These are phyloP conservation scores for Candida anglica DNA, from an alignment of 805 yeast genomes.

Conservation along the genomic window DNA sequence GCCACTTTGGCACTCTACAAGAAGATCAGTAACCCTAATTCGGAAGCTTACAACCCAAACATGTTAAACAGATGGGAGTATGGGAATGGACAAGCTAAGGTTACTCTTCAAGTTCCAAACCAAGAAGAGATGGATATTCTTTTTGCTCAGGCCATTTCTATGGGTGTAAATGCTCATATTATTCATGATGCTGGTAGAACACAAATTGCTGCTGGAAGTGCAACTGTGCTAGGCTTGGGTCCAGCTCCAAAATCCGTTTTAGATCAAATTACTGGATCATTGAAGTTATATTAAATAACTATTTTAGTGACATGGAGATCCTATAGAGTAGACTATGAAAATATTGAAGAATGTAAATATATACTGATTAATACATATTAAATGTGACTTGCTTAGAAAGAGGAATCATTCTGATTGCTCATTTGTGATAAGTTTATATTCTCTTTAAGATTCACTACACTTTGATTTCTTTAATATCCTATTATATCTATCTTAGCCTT, in stretches of 20 bases:
- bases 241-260: conserved; percentile 86
- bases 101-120: conserved; percentile 71
- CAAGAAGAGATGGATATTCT: conserved; percentile 71
- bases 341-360: neutral
- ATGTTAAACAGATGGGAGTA: conserved; percentile 74
- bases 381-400: neutral
- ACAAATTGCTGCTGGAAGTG: conserved; percentile 92
- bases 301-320: too few relatives aligned
- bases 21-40: conserved; percentile 49
- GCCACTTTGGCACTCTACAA: conserved; percentile 93
- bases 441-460: too few relatives aligned
- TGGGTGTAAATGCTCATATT: conserved; percentile 73
- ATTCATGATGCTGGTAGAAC: conserved; percentile 98
- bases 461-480: too few relatives aligned
- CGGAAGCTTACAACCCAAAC: conserved; percentile 55
- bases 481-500: too few relatives aligned
- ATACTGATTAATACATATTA: neutral
- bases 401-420: neutral
- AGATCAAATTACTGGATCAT: conserved; percentile 76
- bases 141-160: conserved; percentile 74
- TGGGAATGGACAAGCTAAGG: conserved; percentile 86
- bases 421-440: neutral
- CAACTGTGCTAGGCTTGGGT: conserved; percentile 94
- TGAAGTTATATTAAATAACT: conserved; percentile 62
- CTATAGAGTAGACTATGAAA: neutral